Base-by-base conservation (phyloP, 2,329 filamentous ascomycete genomes). In the Colletotrichum sojae region DNA sequence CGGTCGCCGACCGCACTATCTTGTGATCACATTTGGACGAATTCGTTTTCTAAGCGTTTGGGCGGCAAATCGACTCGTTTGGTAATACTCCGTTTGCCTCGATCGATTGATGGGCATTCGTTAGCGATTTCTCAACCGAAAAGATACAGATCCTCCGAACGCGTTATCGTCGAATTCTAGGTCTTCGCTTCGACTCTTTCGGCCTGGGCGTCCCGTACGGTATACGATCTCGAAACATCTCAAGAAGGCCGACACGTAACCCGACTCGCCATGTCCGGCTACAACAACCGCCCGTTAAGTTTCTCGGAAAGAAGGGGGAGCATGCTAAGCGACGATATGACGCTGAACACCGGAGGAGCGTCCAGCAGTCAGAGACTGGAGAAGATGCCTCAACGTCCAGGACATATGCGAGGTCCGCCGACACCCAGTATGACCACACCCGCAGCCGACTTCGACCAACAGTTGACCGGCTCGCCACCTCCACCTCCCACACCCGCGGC, bases 401-500 rank as follows among this genome's bases (percentile, higher is more conserved):
- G 76, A 76, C 88, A 73, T 52, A 73, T 82, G 51, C 81, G 88
- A 77, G 89, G 89, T 0, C 89, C 89, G 6, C 89, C 89, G 20
- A 91, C 89, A 2, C 89, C 89, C 13, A 91, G 88, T 78, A 90
- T 91, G 88, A 88, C 84, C 60, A 91, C 89, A 12, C 89, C 89
- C 0, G 88, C 88, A 6, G 84, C 86, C 71, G 89, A 91, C 71
- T 90, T 89, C 71, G 88, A 91, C 62, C 87, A 89, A 77, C 84
- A 87, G 71, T 79, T 89, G 71, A 88, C 87, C 9, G 86, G 86
- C 53, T 90, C 88, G 40, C 89, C 89, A 43, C 89, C 89, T 13
- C 89, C 88, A 31, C 89, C 89, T 49, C 89, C 89, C 2, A 91
- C 89, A 2, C 89, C 89, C 0, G 89, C 89, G 20, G 89, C 89